phyloP scores from a whole-genome alignment of 768 basidiomycete species.

The Rhodotorula babjevae region DNA sequence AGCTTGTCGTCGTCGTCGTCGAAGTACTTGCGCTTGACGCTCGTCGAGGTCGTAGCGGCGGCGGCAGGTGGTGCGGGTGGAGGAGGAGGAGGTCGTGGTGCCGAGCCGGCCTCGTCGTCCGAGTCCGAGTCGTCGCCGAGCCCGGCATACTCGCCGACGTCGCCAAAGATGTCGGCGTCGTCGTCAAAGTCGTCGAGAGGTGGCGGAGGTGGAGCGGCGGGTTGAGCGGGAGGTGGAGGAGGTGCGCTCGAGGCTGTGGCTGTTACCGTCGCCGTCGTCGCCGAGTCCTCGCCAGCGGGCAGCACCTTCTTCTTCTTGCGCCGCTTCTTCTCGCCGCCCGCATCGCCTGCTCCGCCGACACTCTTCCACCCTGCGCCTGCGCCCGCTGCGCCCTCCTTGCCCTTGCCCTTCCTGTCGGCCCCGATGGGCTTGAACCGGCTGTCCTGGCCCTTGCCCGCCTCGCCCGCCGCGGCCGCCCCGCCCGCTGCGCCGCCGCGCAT shows the following conservation, averaged over 20 bases:
- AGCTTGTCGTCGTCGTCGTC: slow-evolving; percentile 19
- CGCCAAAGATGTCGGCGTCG: slow-evolving; percentile 36
- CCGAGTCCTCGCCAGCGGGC: neutral
- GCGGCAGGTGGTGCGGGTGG: neutral
- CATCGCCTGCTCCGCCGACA: neutral
- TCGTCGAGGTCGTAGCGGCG: neutral
- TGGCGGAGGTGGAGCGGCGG: neutral
- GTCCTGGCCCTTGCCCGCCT: neutral
- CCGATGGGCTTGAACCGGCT: slow-evolving; percentile 55
- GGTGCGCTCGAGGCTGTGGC: neutral
- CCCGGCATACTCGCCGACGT: slow-evolving; percentile 30
- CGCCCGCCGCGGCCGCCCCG: neutral
- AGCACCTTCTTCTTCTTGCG: slow-evolving; percentile 35
- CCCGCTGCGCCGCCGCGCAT: neutral
- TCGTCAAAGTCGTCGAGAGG: slow-evolving; percentile 1
- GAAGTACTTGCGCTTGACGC: slow-evolving; percentile 32
- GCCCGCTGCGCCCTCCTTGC: slow-evolving; percentile 16
- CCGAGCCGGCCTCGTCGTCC: slow-evolving; percentile 3
- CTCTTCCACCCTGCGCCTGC: slow-evolving; percentile 3
- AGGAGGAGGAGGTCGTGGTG: neutral
- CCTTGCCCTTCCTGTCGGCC: slow-evolving; percentile 41
- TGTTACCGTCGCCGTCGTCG: neutral
- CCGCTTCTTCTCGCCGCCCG: slow-evolving; percentile 23
- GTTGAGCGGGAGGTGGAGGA: neutral
- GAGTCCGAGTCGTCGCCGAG: slow-evolving; percentile 19